A percentile compares a stretch with the other conserved stretches of the same genome.
Conservation (phyloP, 1,284 basidiomycete species). For the Ustilago shanxiensis region DNA sequence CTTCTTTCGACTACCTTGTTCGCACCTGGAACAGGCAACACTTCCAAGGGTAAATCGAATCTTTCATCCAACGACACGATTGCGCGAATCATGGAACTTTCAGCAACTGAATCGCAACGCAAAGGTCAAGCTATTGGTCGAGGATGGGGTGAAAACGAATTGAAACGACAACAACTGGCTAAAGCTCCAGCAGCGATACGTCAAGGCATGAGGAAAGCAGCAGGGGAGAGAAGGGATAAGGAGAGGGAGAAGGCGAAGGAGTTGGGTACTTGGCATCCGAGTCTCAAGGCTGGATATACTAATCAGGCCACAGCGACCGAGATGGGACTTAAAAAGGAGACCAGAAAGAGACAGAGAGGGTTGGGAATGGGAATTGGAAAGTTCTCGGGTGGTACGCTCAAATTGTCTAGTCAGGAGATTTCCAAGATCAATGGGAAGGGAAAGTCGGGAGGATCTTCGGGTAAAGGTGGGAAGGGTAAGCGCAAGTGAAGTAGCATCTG, state of each 20-base stretch:
- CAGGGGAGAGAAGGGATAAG: slow-evolving; percentile 60
- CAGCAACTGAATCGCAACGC: slow-evolving; percentile 43
- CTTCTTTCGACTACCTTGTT: slow-evolving; percentile 68
- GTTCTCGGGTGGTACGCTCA: slow-evolving; percentile 61
- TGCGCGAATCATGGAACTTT: slow-evolving; percentile 61
- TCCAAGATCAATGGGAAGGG: slow-evolving; percentile 54
- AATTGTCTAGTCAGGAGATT: slow-evolving; percentile 57
- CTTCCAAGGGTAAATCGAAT: slow-evolving; percentile 51
- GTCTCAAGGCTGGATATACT: slow-evolving; percentile 49
- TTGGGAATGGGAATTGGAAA: slow-evolving; percentile 66
- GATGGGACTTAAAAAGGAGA: slow-evolving; percentile 54
- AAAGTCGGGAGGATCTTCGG: slow-evolving; percentile 13
- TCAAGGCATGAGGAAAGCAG: slow-evolving; percentile 58
- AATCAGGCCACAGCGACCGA: slow-evolving; percentile 55
- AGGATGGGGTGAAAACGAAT: slow-evolving; percentile 61
- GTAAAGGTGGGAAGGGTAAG: slow-evolving; percentile 21
- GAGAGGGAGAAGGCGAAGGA: slow-evolving; percentile 65
- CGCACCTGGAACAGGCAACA: slow-evolving; percentile 58
- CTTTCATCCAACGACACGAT: slow-evolving; percentile 63
- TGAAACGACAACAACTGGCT: slow-evolving; percentile 57
- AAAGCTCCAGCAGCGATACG: slow-evolving; percentile 63
- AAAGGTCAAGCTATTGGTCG: slow-evolving; percentile 54
- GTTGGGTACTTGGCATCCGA: slow-evolving; percentile 65
- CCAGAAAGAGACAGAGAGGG: slow-evolving; percentile 55
- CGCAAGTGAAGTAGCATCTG: slow-evolving; percentile 10